Evolutionary conservation across 257 asterid genomes (phyloP).

Genomic region (Nicotiana sylvestris): DNA sequence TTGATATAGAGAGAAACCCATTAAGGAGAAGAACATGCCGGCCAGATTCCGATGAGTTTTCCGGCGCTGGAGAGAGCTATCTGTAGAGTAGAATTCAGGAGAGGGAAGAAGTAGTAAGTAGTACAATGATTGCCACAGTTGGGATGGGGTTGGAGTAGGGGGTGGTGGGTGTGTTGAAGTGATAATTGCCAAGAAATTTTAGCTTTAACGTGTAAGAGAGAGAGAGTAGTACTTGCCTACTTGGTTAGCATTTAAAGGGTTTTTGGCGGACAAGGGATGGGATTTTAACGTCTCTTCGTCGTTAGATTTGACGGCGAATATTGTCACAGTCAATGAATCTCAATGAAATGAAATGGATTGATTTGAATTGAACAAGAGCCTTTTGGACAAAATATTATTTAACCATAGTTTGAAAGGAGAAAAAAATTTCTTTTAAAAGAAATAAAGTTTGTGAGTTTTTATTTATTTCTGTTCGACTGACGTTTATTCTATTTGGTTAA

Average conservation of each 20-base stretch:
- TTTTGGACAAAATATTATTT: background rate
- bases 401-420: no score
- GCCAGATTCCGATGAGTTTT: constrained; percentile 39
- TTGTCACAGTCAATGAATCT: constrained; percentile 26
- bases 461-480: no score
- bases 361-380: background rate
- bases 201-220: constrained; percentile 24
- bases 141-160: background rate
- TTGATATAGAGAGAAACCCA: constrained; percentile 6
- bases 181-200: constrained; percentile 27
- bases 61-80: constrained; percentile 28
- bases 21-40: background rate
- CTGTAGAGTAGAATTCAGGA: background rate
- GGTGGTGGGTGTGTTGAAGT: background rate
- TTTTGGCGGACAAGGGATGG: background rate
- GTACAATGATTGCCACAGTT: constrained; percentile 39
- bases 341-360: constrained; percentile 9
- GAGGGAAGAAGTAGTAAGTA: constrained; percentile 13
- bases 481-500: no score
- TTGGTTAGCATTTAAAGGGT: background rate
- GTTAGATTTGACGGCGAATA: constrained; percentile 44
- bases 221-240: background rate
- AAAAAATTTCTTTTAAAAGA: no score
- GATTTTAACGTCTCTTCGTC: constrained; percentile 22
- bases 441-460: no score